phyloP scores from a whole-genome alignment of 805 yeast genomes.

The Saccharomycopsis sp. region DNA sequence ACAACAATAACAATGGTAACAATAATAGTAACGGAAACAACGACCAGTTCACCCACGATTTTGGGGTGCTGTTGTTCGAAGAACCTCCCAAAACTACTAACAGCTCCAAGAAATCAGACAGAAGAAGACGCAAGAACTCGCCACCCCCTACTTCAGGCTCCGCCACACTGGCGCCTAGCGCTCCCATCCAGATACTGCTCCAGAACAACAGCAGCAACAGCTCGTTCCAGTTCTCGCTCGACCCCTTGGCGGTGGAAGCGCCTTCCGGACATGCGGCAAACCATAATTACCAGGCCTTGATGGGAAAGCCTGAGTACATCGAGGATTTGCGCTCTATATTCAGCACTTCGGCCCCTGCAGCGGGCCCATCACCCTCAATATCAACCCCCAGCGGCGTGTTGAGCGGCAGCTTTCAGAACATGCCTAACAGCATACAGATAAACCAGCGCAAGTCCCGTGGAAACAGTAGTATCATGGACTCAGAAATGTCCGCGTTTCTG shows the following conservation, averaged over 20 bases:
- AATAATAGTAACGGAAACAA: no score
- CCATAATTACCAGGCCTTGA: background rate
- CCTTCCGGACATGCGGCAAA: slow-evolving; percentile 22
- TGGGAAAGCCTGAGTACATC: background rate
- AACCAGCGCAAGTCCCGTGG: background rate
- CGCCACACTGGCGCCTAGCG: background rate
- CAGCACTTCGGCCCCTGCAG: background rate
- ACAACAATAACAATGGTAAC: no score
- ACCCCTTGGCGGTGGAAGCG: slow-evolving; percentile 45
- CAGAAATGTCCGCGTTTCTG: background rate
- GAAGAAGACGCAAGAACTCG: background rate
- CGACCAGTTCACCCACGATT: background rate
- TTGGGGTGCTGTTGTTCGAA: background rate
- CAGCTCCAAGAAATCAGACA: background rate
- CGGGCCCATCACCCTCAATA: background rate
- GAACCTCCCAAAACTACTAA: background rate
- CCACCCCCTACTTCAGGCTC: background rate
- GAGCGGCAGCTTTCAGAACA: background rate
- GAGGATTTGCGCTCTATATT: background rate
- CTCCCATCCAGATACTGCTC: background rate
- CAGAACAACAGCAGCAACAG: slow-evolving; percentile 18
- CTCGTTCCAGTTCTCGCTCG: slow-evolving; percentile 35
- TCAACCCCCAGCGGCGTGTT: background rate
- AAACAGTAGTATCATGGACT: background rate
- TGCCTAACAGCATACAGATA: background rate